Conservation (phyloP, 768 basidiomycete genomes). For the Mycena venus region DNA sequence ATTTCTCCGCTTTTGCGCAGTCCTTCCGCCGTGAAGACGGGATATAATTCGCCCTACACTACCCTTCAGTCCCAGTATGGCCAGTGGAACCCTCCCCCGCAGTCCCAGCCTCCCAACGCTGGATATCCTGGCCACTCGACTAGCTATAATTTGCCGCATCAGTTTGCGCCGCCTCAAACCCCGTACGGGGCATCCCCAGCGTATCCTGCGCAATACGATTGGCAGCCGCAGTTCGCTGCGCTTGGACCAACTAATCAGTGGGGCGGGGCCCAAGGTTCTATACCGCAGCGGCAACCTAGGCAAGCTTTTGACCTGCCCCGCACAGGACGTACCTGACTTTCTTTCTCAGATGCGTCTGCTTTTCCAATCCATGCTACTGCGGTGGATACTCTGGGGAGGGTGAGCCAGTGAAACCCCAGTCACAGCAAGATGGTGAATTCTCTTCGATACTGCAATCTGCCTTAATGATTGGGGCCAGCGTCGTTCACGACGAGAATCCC, state of each 20-base stretch:
- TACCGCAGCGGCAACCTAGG: slow-evolving; percentile 13
- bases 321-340: background rate
- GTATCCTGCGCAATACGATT: background rate
- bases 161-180: background rate
- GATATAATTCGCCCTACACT: background rate
- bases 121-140: background rate
- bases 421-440: too few species aligned
- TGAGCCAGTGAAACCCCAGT: too few species aligned
- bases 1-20: too few species aligned
- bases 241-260: background rate
- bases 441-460: too few species aligned
- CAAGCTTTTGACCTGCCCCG: background rate
- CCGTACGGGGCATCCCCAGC: background rate
- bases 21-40: background rate
- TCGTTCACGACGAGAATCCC: too few species aligned
- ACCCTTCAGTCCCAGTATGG: background rate
- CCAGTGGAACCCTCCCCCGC: background rate
- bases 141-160: background rate
- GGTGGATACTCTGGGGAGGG: too few species aligned
- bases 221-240: background rate
- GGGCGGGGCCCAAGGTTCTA: slow-evolving; percentile 4
- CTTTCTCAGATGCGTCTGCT: slow-evolving; percentile 12
- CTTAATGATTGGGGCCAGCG: too few species aligned
- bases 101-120: background rate
- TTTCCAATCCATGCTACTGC: background rate